Conservation (phyloP, 371 early-diverging fungal species). For the Blastocladiella emersonii region DNA sequence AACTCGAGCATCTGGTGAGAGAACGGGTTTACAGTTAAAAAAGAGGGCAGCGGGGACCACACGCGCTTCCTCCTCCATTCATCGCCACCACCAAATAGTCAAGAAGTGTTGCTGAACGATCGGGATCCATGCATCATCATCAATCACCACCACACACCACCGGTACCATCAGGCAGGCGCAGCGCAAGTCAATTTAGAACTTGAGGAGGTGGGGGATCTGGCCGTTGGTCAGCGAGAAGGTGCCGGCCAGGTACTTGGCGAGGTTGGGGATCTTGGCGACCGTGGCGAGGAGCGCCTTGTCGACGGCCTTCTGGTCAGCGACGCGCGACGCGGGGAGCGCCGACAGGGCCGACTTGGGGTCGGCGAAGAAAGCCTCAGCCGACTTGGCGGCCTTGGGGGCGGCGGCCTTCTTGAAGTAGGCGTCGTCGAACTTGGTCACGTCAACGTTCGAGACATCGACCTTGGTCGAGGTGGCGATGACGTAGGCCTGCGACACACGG, state of each 20-base stretch:
- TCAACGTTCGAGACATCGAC: conserved; percentile 65
- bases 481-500: conserved; percentile 97
- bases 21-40: too few relatives aligned
- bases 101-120: too few relatives aligned
- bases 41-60: too few relatives aligned
- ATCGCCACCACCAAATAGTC: too few relatives aligned
- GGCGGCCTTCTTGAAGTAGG: conserved; percentile 76
- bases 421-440: conserved; percentile 79
- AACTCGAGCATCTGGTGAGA: too few relatives aligned
- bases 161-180: too few relatives aligned
- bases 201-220: conserved; percentile 86
- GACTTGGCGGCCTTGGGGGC: conserved; percentile 50
- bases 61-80: too few relatives aligned
- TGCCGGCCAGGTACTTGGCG: conserved; percentile 65
- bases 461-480: conserved; percentile 95
- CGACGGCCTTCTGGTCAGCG: conserved; percentile 40
- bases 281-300: conserved; percentile 53
- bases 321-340: conserved; percentile 50
- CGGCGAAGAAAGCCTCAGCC: conserved; percentile 80
- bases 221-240: conserved; percentile 84
- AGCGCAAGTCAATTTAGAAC: conserved; percentile 58
- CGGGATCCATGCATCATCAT: too few relatives aligned
- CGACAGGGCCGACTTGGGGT: conserved; percentile 48
- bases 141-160: too few relatives aligned
- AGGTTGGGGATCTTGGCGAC: conserved; percentile 73